These are phyloP conservation scores for Plasmodium gallinaceum DNA, from an alignment of 169 alveolate genomes.

Conservation along the genomic window DNA sequence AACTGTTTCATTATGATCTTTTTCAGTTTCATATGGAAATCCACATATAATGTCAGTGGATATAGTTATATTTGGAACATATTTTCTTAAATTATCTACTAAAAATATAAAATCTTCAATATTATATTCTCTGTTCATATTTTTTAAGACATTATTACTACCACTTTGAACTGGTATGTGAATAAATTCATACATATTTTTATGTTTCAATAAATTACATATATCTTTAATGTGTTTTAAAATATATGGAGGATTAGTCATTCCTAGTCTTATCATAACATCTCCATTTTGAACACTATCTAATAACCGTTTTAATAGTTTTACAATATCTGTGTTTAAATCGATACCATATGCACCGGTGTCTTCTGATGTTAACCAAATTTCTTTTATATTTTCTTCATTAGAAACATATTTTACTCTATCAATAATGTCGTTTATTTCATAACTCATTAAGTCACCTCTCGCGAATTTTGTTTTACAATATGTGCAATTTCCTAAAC, in stretches of 20 bases:
- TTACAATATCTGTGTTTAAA: conserved; percentile 95
- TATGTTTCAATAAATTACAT: conserved; percentile 94
- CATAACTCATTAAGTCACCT: conserved; percentile 96
- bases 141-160: conserved; percentile 93
- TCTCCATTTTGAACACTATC: conserved; percentile 79
- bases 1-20: conserved; percentile 93
- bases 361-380: conserved; percentile 99
- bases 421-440: conserved; percentile 91
- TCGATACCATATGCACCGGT: conserved; percentile 99
- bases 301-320: conserved; percentile 89
- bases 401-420: conserved; percentile 91
- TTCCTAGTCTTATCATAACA: conserved; percentile 94
- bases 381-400: conserved; percentile 95
- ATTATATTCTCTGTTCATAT: conserved; percentile 98
- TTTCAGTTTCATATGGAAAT: conserved; percentile 97
- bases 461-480: conserved; percentile 98
- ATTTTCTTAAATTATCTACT: conserved; percentile 90
- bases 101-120: conserved; percentile 94
- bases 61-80: conserved; percentile 93
- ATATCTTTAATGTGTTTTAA: conserved; percentile 95
- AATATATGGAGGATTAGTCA: conserved; percentile 99
- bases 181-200: conserved; percentile 95
- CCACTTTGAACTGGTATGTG: conserved; percentile 99
- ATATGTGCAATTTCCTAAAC: conserved; percentile 98
- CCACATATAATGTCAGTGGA: conserved; percentile 99